Evolutionary conservation across 371 early-diverging fungal species (phyloP), one percentile per base, ranked within the genome.

Genomic region (Rhizomucor miehei): DNA sequence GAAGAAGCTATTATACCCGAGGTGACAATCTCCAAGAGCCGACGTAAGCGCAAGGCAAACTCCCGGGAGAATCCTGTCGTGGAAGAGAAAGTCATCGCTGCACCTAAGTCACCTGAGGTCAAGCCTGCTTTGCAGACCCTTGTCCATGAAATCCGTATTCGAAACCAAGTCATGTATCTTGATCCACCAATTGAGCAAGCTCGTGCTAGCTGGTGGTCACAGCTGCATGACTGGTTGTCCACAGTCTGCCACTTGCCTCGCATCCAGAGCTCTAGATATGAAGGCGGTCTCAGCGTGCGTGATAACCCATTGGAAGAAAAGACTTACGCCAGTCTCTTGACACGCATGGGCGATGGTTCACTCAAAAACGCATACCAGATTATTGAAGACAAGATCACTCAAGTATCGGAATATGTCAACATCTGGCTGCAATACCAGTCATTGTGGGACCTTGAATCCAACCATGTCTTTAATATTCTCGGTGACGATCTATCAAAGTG

Each of bases 341-440:
- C 91, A 1, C 81, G 84, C 11, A 71, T 93, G 65, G 85, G 84
- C 1, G 86, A 87, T 55, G 77, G 80, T 44, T 79, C 85, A 6
- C 76, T 93, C 12, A 67, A 77, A 41, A 71, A 80, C 25, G 97
- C 93, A 2, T 99, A 98, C 66, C 79, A 82, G 25, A 82, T 83
- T 45, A 86, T 99, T 23, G 95, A 98, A 73, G 60, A 66, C 25
- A 92, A 89, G 75, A 76, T 92, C 19, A 60, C 76, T 20, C 82
- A 91, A 65, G 94, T 94, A 11, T 77, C 80, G 14, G 81, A 85
- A 29, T 99, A 99, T 60, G 92, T 95, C 46, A 81, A 84, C 45
- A 89, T 93, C 50, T 99, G 99, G 99, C 80, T 97, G 9, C 94
- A 91, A 63, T 98, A 98, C 72, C 99, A 99, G 68, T 90, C 93